Percentiles rank a stretch among this genome's conserved stretches.
Evolutionary conservation across 805 yeast species (phyloP).

Genomic region (Zygotorulaspora danielsina): DNA sequence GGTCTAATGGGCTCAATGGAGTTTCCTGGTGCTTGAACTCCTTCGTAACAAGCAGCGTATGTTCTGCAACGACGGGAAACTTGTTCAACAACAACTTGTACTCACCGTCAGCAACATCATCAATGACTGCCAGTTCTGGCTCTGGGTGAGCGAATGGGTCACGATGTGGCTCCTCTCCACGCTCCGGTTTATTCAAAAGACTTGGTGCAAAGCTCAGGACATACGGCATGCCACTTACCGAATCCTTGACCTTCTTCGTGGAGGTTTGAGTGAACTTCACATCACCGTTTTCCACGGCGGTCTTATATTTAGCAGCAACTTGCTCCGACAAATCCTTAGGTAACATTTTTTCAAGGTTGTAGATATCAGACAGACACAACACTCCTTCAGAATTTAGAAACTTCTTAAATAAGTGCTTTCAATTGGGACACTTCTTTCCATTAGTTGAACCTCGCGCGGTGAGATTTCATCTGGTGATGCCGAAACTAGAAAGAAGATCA

Average conservation of each 20-base stretch:
- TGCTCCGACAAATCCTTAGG: conserved; percentile 39
- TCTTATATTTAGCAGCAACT: conserved; percentile 41
- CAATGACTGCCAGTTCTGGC: conserved; percentile 60
- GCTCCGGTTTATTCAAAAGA: conserved; percentile 39
- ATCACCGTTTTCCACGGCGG: conserved; percentile 45
- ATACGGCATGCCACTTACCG: conserved; percentile 33
- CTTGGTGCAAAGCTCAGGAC: conserved; percentile 34
- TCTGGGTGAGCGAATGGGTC: conserved; percentile 82
- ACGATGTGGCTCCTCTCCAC: conserved; percentile 32
- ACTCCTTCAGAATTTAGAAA: no score
- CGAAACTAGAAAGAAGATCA: background rate
- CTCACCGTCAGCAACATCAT: conserved; percentile 43
- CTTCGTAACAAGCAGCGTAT: conserved; percentile 73
- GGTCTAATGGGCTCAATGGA: conserved; percentile 68
- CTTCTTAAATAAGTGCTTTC: no score
- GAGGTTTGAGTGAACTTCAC: conserved; percentile 51
- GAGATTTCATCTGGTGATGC: conserved; percentile 1
- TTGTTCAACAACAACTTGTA: conserved; percentile 75
- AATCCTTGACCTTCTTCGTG: conserved; percentile 29
- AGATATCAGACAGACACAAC: no score
- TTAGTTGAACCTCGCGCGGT: background rate
- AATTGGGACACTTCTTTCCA: no score
- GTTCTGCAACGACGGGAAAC: conserved; percentile 77
- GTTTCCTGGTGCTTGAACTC: conserved; percentile 66
- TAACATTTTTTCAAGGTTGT: conserved; percentile 22